Evolutionary conservation across 768 basidiomycete species (phyloP), one percentile per base, ranked within the genome.

Genomic region (Mycena galopus): DNA sequence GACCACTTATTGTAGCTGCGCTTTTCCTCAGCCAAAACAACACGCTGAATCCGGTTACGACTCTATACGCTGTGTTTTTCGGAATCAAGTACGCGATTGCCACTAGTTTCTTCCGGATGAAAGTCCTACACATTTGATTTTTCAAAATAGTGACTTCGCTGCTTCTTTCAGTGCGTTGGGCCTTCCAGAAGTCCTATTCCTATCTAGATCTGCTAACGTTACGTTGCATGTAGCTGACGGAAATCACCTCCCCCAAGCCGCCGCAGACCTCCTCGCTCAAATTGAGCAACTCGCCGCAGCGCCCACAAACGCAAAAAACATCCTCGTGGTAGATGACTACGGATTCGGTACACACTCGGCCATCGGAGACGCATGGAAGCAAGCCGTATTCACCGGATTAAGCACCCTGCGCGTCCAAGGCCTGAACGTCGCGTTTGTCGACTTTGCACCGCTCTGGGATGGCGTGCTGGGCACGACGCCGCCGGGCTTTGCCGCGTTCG

Each of bases 1-100:
- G 35, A 11, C 50, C 9, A 39, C 37, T 29, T 44, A n/a, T 1
- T 11, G 6, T 37, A 90, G 88, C 85, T 55, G 69, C 79, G 11
- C 82, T 77, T 3, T 89, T 88, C 74, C 74, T 89, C 25, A 72
- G 80, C n/a, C 88, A 88, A 70, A 78, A 79, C 0, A 80, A 90
- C 71, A 62, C 79, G 0, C 79, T 89, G 8, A 81, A 89, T 71
- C 84, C 88, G 0, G 77, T 80, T 1, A 86, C 86, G 2, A 89
- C 89, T 4, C 78, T 90, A 9, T 90, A 88, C 64, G 83, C 83
- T 2, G 75, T 87, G 11, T 90, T 90, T 76, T 89, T 89, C 69
- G 89, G 88, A 12, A 90, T 89, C 66, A 89, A 88, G 87, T 88
- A 65, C 64, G 86, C 73, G n/a, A 30, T 11, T 27, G 37, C n/a